phyloP scores from a whole-genome alignment of 495 filamentous ascomycete genomes.

The Darksidea phi region DNA sequence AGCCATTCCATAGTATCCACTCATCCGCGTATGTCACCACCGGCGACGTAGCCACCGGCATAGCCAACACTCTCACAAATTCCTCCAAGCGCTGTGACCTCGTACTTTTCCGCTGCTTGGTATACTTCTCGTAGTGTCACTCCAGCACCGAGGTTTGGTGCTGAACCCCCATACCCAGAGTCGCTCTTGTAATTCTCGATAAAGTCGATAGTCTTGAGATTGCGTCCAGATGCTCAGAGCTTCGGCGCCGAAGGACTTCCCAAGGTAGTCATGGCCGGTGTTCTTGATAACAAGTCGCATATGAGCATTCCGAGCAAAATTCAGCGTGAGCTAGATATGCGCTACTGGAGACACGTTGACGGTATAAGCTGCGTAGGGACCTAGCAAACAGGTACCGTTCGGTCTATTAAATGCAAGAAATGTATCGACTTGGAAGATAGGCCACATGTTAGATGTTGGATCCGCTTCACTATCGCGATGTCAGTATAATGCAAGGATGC shows the following conservation, averaged over 20 bases:
- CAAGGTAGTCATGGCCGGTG: constrained; percentile 54
- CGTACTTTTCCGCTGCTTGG: constrained; percentile 2
- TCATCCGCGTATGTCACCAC: constrained; percentile 13
- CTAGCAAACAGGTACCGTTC: constrained; percentile 48
- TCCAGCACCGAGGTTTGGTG: constrained; percentile 7
- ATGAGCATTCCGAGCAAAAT: constrained; percentile 61
- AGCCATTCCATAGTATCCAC: constrained; percentile 3
- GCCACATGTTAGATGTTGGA: constrained; percentile 15
- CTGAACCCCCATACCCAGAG: constrained; percentile 4
- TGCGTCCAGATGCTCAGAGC: constrained; percentile 24
- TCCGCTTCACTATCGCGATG: not conserved
- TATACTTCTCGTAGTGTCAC: constrained; percentile 4
- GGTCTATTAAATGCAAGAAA: not conserved
- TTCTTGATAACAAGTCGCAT: constrained; percentile 65
- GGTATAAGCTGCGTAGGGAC: constrained; percentile 57
- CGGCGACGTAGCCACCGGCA: constrained; percentile 1
- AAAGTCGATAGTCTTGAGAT: constrained; percentile 16
- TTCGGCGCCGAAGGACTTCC: constrained; percentile 8
- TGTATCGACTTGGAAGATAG: constrained; percentile 11
- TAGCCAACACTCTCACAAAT: constrained; percentile 5
- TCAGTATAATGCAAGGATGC: no score
- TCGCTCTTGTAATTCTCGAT: constrained; percentile 3
- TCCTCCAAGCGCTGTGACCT: constrained; percentile 12
- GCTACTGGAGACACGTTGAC: constrained; percentile 52
- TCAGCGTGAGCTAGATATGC: constrained; percentile 59